Evolutionary conservation across 2,329 filamentous ascomycete genomes (phyloP).

Genomic region (Monosporascus sp.): DNA sequence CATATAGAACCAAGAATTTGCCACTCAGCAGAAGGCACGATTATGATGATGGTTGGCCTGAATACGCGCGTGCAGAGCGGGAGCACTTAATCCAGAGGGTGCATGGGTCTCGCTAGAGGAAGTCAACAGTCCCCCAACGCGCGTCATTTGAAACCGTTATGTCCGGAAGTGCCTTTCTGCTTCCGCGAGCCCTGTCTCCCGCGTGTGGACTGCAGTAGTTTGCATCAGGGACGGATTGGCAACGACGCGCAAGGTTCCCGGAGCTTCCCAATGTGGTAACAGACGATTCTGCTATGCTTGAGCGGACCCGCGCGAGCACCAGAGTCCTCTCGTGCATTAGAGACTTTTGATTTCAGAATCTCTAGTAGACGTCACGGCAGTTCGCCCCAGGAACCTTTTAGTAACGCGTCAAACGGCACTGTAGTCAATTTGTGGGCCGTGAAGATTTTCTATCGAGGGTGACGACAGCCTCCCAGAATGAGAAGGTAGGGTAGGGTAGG

Average conservation of each 20-base stretch:
- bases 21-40: too few species aligned
- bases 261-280: slow-evolving; percentile 22
- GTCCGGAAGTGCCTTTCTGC: slow-evolving; percentile 31
- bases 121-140: slow-evolving; percentile 17
- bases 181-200: slow-evolving; percentile 36
- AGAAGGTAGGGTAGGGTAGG: slow-evolving; percentile 7
- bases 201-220: slow-evolving; percentile 30
- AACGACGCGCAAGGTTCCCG: slow-evolving; percentile 14
- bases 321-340: neutral
- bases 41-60: too few species aligned
- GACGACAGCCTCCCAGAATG: neutral
- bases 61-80: neutral
- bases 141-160: slow-evolving; percentile 34
- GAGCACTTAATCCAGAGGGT: slow-evolving; percentile 22
- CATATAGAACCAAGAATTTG: too few species aligned
- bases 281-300: slow-evolving; percentile 8
- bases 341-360: neutral
- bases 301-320: neutral
- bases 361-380: neutral
- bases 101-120: neutral
- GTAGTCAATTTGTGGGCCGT: neutral
- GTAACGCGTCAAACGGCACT: neutral
- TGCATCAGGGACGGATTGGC: slow-evolving; percentile 27
- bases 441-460: neutral
- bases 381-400: neutral